Conservation (phyloP, 768 basidiomycete species). For the Rhizopogon salebrosus region DNA sequence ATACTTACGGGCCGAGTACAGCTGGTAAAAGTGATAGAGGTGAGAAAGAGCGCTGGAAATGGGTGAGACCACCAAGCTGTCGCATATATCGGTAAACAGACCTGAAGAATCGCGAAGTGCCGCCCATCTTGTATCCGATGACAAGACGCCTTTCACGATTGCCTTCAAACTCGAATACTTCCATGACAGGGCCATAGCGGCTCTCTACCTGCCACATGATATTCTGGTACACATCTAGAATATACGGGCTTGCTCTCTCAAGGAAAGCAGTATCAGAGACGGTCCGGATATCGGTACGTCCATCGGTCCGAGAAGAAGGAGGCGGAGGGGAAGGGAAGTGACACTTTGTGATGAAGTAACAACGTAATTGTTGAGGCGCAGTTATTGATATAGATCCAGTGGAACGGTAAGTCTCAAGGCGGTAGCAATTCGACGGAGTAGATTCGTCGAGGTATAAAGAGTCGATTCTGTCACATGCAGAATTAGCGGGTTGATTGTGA, state of each 20-base stretch:
- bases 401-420: constrained; percentile 94
- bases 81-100: constrained; percentile 14
- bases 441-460: constrained; percentile 82
- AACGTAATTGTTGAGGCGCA: constrained; percentile 87
- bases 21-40: constrained; percentile 94
- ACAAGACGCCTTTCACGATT: constrained; percentile 86
- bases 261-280: constrained; percentile 90
- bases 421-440: constrained; percentile 72
- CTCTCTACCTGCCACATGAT: constrained; percentile 83
- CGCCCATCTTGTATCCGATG: constrained; percentile 96
- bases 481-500: constrained; percentile 2
- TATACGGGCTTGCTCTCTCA: constrained; percentile 90
- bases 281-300: constrained; percentile 76
- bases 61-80: constrained; percentile 6
- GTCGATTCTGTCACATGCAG: constrained; percentile 63
- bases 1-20: constrained; percentile 97
- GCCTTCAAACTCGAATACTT: constrained; percentile 94
- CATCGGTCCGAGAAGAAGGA: constrained; percentile 38
- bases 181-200: constrained; percentile 90
- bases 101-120: constrained; percentile 85
- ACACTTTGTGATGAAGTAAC: constrained; percentile 93
- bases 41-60: constrained; percentile 76
- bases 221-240: constrained; percentile 86
- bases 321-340: constrained; percentile 58
- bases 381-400: constrained; percentile 82